Evolutionary conservation across 1,284 basidiomycete species (phyloP).

Genomic region (Ganoderma sp.): DNA sequence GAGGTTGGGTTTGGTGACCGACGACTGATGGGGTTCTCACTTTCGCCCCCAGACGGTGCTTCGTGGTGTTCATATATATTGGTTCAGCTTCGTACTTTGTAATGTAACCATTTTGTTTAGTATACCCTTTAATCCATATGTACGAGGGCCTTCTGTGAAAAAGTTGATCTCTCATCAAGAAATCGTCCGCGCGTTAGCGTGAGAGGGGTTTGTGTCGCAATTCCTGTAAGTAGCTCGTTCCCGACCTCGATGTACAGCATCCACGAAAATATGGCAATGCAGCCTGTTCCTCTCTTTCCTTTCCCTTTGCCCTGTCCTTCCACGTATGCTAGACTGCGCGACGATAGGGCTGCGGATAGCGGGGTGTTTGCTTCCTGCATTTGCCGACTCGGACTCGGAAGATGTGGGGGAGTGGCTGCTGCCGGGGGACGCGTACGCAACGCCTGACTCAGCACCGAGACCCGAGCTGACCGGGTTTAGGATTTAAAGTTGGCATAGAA

Average conservation of each 20-base stretch:
- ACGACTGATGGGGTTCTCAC: not conserved
- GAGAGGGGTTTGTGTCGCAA: no score
- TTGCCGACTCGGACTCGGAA: not conserved
- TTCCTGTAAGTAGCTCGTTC: no score
- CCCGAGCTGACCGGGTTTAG: not conserved
- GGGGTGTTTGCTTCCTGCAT: not conserved
- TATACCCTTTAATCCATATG: not conserved
- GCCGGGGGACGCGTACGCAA: conserved; percentile 21
- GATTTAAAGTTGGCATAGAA: not conserved
- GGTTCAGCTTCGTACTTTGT: not conserved
- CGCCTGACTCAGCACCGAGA: not conserved
- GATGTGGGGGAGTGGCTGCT: not conserved
- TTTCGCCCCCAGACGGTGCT: not conserved
- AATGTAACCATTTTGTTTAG: not conserved
- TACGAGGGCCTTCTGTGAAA: not conserved
- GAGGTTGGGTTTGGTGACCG: not conserved
- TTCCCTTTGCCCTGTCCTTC: not conserved
- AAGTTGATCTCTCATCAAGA: no score
- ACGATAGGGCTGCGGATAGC: not conserved
- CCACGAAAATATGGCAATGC: no score
- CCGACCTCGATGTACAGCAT: no score
- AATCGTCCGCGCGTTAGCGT: no score
- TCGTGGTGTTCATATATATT: not conserved
- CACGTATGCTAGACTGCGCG: not conserved
- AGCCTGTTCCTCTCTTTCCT: no score